Base-by-base conservation (phyloP, 75 land plant species). In the Cryptomeria japonica region DNA sequence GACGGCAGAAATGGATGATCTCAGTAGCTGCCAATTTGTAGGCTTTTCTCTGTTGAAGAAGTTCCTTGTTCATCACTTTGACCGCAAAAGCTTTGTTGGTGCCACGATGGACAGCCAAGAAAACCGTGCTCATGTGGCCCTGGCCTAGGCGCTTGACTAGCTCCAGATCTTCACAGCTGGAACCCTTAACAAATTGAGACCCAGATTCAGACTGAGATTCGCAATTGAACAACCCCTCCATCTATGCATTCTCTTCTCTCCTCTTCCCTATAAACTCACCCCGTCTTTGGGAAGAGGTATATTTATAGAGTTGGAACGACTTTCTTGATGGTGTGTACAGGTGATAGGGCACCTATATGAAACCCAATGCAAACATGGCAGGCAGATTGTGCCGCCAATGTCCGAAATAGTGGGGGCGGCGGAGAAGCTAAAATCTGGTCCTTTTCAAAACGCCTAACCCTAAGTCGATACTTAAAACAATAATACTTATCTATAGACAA, bases 1-100 rank as follows among this genome's bases (percentile, higher is more conserved):
- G 91, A 82, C 0, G 91, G 91, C 3, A 90, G 68, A 64, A 90
- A 90, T 1, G 91, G 91, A 44, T 90, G 91, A 55, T 88, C 85
- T 84, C 61, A 4, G 6, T 34, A 1, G 10, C 19, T 1, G 19
- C 61, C 85, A 53, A 32, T 2, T 15, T 47, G 3, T 12, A 14
- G 11, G 85, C 85, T 1, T 53, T 46, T 31, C 18, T 47, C 39
- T 49, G 13, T 2, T n/a, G 75, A 6, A 89, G 55, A 18, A 75
- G 34, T 79, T 84, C 86, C 42, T 90, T 90, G 12, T 75, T 83
- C 80, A 86, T 90, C 34, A 90, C 90, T 42, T 90, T 90, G 82
- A 90, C 39, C 0, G 90, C 90, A 28, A n/a, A 89, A 13, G 75
- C 84, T 31, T 32, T 42, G 38, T 73, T 76, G 6, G 78, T 86